Evolutionary conservation across 2,329 filamentous ascomycete genomes (phyloP), one percentile per base, ranked within the genome.

Genomic region (Macrophomina pseudophaseolina): DNA sequence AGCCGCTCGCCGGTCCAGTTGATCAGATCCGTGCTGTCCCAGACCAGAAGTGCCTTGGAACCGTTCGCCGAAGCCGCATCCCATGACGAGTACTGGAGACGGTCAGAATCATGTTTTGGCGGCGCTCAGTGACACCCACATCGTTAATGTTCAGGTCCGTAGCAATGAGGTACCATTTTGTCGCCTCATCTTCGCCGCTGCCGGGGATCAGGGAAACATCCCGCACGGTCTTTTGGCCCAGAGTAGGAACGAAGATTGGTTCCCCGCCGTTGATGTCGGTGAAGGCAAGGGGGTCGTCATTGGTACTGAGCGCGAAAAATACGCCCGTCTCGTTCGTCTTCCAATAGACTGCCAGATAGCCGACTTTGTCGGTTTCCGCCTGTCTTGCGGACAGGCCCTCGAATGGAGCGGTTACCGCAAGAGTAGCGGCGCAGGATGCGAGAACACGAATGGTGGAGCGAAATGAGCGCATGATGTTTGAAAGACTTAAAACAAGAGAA

Each of bases 211-310:
- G 38, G 4, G 64, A 70, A 6, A 69, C 54, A 44, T 70, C 68
- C 12, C 68, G 65, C 12, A 70, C 68, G 42, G 62, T 67, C n/a
- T 69, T 68, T 1, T 66, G 68, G 5, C 68, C 68, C 8, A 70
- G 65, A 1, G 67, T 68, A 16, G 68, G 68, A 12, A 62, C 62
- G 9, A 70, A 53, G 23, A 70, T 63, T 4, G 67, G 32, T 9
- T 69, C 64, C 16, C 68, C 68, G 4, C 58, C 60, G 40, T 69
- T 70, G 33, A 70, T 52, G 16, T 63, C 64, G 16, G 49, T 66
- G 35, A 70, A 70, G 1, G 44, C n/a, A 8, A 62, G 23, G 2
- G 58, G 58, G 32, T 49, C 12, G 12, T 62, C 58, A 12, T 62
- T 62, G n/a, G 5, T 18, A 32, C 58, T 62, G 7, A 62, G 14